These are phyloP conservation scores for Naegleria gruberi DNA, from an alignment of 208 protist genomes.

Conservation along the genomic window DNA sequence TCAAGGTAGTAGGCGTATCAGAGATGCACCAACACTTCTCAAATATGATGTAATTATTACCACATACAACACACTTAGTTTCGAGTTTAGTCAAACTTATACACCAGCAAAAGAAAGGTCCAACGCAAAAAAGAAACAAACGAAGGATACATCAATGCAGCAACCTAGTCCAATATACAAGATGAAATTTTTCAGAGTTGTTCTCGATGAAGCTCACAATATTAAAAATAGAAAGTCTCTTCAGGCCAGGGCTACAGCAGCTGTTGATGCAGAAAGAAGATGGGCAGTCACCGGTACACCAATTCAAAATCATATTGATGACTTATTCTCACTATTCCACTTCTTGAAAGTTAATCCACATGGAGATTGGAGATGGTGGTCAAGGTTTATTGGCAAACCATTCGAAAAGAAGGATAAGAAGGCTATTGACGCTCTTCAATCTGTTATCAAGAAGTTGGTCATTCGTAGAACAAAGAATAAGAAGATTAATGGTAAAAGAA, in stretches of 20 bases:
- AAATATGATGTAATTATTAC: slow-evolving; percentile 81
- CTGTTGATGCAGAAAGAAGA: slow-evolving; percentile 20
- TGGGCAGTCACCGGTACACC: slow-evolving; percentile 86
- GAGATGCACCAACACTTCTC: slow-evolving; percentile 60
- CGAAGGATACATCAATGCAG: slow-evolving; percentile 33
- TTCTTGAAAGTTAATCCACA: slow-evolving; percentile 54
- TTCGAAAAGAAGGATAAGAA: slow-evolving; percentile 23
- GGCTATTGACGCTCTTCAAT: not conserved
- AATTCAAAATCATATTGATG: slow-evolving; percentile 79
- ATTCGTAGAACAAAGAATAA: slow-evolving; percentile 25
- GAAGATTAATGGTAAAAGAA: slow-evolving; percentile 16
- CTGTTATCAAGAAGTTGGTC: not conserved
- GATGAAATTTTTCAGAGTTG: slow-evolving; percentile 78
- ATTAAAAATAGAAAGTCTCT: slow-evolving; percentile 71
- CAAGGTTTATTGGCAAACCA: slow-evolving; percentile 19
- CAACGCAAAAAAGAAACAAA: slow-evolving; percentile 46
- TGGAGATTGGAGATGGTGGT: slow-evolving; percentile 16
- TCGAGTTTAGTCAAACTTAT: slow-evolving; percentile 34
- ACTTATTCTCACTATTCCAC: slow-evolving; percentile 74
- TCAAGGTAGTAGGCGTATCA: slow-evolving; percentile 60
- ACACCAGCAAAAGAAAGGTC: slow-evolving; percentile 28
- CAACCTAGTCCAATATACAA: slow-evolving; percentile 56
- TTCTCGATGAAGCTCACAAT: slow-evolving; percentile 87
- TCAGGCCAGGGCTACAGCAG: slow-evolving; percentile 40
- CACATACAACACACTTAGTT: slow-evolving; percentile 49